phyloP scores from a whole-genome alignment of 2,329 filamentous ascomycete genomes.

The Trichophyton simii region DNA sequence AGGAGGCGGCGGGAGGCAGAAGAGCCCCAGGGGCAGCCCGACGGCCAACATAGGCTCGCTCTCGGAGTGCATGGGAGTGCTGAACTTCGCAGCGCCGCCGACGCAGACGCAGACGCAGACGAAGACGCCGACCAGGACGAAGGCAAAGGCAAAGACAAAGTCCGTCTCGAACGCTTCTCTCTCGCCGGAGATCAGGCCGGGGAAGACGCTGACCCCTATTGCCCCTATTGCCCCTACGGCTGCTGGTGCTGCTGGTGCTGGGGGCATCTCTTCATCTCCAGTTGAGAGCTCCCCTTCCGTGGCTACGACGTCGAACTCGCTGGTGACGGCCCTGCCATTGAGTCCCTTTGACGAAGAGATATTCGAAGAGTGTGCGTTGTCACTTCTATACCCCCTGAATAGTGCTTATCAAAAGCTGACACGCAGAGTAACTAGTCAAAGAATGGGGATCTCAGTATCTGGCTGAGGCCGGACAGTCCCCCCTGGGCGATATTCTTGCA shows the following conservation, averaged over 20 bases:
- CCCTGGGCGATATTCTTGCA: conserved; percentile 6
- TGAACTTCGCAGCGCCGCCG: not conserved
- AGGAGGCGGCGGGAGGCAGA: not conserved
- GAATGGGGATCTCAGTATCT: conserved; percentile 11
- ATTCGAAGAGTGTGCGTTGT: conserved; percentile 10
- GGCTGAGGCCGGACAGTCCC: conserved; percentile 7
- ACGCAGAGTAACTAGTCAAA: conserved; percentile 4
- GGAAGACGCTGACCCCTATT: not conserved
- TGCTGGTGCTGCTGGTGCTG: not conserved
- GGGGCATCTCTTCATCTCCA: not conserved
- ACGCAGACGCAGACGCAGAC: not conserved
- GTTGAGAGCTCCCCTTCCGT: not conserved
- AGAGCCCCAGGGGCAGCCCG: not conserved
- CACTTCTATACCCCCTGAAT: not conserved
- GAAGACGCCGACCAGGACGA: too few species aligned
- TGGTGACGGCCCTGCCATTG: not conserved
- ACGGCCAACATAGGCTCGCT: not conserved
- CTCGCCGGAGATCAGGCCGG: not conserved
- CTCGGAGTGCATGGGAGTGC: conserved; percentile 1
- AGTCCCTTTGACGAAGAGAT: conserved; percentile 9
- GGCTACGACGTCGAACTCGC: not conserved
- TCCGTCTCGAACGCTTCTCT: not conserved
- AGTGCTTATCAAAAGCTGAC: not conserved
- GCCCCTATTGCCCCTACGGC: too few species aligned
- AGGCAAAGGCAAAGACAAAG: too few species aligned